Conservation (phyloP, 2,329 filamentous ascomycete genomes). For the Trichoderma sp. region DNA sequence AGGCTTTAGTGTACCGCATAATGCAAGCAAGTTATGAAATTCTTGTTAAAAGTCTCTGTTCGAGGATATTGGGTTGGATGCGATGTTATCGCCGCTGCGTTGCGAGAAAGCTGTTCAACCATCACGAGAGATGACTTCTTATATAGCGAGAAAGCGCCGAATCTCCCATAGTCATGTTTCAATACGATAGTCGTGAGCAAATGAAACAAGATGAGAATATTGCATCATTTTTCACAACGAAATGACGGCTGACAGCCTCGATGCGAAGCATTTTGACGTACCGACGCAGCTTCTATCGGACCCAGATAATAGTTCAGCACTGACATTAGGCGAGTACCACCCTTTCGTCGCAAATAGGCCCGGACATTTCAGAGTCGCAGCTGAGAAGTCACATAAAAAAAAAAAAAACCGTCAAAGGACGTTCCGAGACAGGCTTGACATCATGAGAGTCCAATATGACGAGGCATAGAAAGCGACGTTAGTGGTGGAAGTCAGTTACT, state of each 20-base stretch:
- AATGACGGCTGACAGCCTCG: not conserved
- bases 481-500: not conserved
- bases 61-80: not conserved
- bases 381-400: not conserved
- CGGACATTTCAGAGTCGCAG: too few relatives aligned
- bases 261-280: not conserved
- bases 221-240: not conserved
- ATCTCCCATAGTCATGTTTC: not conserved
- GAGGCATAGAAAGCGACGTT: too few relatives aligned
- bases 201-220: not conserved
- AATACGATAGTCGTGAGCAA: not conserved
- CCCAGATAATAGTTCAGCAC: too few relatives aligned
- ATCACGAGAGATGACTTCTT: not conserved
- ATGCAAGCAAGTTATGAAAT: not conserved
- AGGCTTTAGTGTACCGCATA: not conserved
- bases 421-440: not conserved
- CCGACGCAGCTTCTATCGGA: not conserved
- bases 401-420: not conserved
- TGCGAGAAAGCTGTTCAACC: not conserved
- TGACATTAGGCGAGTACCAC: too few relatives aligned
- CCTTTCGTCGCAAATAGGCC: too few relatives aligned
- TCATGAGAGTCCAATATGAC: not conserved
- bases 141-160: not conserved
- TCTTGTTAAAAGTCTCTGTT: not conserved
- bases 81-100: not conserved